Percentiles rank a stretch among this genome's conserved stretches.
phyloP scores from a whole-genome alignment of 129 eudicot species.

The Lactuca saligna region DNA sequence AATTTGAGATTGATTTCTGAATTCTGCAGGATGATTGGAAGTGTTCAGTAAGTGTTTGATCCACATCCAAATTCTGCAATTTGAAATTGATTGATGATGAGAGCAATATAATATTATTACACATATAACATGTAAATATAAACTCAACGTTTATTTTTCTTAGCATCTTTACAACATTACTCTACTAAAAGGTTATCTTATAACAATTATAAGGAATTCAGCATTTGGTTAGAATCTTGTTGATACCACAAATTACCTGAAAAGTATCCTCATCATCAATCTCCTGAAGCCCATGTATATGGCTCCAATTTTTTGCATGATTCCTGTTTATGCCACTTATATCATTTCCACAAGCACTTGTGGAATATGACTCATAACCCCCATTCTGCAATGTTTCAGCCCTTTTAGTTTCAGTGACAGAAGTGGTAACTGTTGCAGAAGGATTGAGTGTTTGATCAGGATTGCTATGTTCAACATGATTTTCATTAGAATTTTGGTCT shows the following conservation, averaged over 20 bases:
- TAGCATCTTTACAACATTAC: no score
- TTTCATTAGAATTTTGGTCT: slow-evolving; percentile 31
- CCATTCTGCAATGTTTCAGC: slow-evolving; percentile 25
- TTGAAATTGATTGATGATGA: background rate
- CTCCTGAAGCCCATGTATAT: slow-evolving; percentile 9
- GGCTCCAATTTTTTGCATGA: background rate
- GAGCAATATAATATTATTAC: no score
- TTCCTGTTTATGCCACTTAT: background rate
- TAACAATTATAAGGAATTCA: no score
- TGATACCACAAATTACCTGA: slow-evolving; percentile 43
- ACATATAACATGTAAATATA: background rate
- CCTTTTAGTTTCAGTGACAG: slow-evolving; percentile 36
- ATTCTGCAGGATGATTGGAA: slow-evolving; percentile 61
- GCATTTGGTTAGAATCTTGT: background rate
- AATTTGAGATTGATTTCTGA: slow-evolving; percentile 51
- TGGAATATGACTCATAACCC: slow-evolving; percentile 12
- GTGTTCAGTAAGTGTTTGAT: slow-evolving; percentile 66
- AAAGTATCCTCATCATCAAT: slow-evolving; percentile 63
- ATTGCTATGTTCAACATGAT: slow-evolving; percentile 22
- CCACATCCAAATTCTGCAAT: slow-evolving; percentile 73
- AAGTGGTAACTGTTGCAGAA: slow-evolving; percentile 8
- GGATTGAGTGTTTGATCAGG: slow-evolving; percentile 14
- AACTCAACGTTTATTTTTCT: no score
- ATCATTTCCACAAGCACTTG: slow-evolving; percentile 27
- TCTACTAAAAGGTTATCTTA: no score